Conservation (phyloP, 23 red algal species). For the Gracilariopsis chorda region DNA sequence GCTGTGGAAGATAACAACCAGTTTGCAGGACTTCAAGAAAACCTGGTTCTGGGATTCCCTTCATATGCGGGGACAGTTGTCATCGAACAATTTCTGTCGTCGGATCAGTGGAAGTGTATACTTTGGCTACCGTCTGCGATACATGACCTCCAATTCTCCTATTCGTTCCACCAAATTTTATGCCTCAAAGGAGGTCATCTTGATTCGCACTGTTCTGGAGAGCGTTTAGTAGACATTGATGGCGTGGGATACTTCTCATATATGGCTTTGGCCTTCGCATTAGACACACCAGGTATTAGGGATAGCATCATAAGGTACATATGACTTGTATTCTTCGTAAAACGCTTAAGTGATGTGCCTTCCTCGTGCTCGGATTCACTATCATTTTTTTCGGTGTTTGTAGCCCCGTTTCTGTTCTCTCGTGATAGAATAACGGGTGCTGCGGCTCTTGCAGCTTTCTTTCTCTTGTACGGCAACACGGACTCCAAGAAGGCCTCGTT, state of each 20-base stretch:
- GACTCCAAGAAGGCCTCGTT: not conserved
- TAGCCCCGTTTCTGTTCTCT: too few species aligned
- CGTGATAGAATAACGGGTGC: not conserved
- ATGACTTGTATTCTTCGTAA: too few species aligned
- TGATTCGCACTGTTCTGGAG: not conserved
- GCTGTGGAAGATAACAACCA: too few species aligned
- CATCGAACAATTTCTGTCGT: too few species aligned
- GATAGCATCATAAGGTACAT: conserved; percentile 16
- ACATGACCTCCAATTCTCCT: not conserved
- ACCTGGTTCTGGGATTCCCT: too few species aligned
- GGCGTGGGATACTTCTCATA: conserved; percentile 16
- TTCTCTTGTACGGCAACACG: not conserved
- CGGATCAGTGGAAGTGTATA: conserved; percentile 16
- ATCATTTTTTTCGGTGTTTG: too few species aligned
- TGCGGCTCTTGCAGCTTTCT: not conserved
- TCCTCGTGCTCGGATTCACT: too few species aligned
- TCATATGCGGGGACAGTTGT: too few species aligned
- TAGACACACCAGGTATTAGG: conserved; percentile 8
- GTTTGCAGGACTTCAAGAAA: too few species aligned
- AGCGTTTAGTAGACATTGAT: not conserved
- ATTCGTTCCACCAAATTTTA: not conserved
- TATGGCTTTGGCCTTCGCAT: not conserved
- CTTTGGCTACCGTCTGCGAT: not conserved
- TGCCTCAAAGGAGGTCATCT: not conserved
- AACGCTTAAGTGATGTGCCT: too few species aligned